Evolutionary conservation across 2,329 filamentous ascomycete species (phyloP).

Genomic region (Myriosclerotinia curreyana): DNA sequence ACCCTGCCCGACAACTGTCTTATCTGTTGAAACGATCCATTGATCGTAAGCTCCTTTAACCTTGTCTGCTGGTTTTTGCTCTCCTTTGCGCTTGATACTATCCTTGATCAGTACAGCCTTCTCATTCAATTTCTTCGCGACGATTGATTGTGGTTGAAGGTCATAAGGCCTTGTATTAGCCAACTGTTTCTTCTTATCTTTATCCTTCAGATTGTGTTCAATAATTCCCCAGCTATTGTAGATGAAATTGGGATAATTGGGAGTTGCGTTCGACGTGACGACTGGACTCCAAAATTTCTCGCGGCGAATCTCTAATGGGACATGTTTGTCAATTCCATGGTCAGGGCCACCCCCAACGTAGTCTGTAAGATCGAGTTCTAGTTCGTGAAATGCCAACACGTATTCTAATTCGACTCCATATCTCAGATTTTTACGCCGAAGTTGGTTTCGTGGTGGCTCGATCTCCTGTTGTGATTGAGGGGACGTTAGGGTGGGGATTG

Average conservation of each 20-base stretch:
- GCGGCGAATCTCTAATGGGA: slow-evolving; percentile 23
- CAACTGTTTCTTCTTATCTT: not conserved
- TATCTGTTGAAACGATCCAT: slow-evolving; percentile 30
- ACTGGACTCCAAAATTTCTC: slow-evolving; percentile 20
- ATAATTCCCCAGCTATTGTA: slow-evolving; percentile 33
- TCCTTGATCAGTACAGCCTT: slow-evolving; percentile 16
- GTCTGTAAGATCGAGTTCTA: slow-evolving; percentile 24
- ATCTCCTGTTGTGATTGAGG: not conserved
- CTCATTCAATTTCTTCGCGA: slow-evolving; percentile 20
- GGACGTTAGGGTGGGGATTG: not conserved
- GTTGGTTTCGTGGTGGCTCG: not conserved
- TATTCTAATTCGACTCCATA: slow-evolving; percentile 34
- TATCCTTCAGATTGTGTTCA: not conserved
- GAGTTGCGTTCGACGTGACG: not conserved
- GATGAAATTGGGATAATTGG: slow-evolving; percentile 14
- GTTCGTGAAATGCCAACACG: slow-evolving; percentile 31
- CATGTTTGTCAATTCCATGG: slow-evolving; percentile 21
- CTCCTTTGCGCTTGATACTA: not conserved
- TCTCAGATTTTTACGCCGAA: slow-evolving; percentile 8
- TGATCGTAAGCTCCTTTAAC: slow-evolving; percentile 23
- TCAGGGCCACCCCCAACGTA: not conserved
- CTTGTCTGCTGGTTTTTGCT: slow-evolving; percentile 15
- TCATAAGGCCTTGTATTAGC: slow-evolving; percentile 19
- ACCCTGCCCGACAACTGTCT: slow-evolving; percentile 30
- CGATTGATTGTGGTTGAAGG: slow-evolving; percentile 27